Evolutionary conservation across 257 asterid genomes (phyloP), one percentile per base, ranked within the genome.

Genomic region (Nicotiana tabacum): DNA sequence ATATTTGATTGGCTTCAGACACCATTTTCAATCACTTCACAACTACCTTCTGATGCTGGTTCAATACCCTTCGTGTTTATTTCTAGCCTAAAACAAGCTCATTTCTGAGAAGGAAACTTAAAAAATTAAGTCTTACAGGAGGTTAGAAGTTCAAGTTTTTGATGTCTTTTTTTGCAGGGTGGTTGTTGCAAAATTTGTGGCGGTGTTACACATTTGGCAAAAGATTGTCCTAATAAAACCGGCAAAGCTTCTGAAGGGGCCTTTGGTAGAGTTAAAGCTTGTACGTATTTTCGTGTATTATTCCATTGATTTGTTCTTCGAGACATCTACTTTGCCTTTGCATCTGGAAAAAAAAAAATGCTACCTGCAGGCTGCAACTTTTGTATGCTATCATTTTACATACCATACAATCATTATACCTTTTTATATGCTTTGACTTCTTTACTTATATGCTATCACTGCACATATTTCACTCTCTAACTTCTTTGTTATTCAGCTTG

Each of bases 121-220:
- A 7, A 51, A 51, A 48, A 27, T 0, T 76, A 6, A 27, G 3
- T 51, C 7, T 27, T 35, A 15, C 64, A 0, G 29, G 43, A 51
- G 43, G 64, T 27, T 9, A 27, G 64, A 51, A 76, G 16, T 76
- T 24, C 8, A 51, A 27, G 43, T 51, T 76, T 65, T 51, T 27
- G 80, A 61, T 53, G 80, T 83, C 69, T 66, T 77, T 18, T 35
- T 74, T 78, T 83, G 81, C 82, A 94, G 99, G 99, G 99, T 68
- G 99, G 99, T 76, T 81, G 92, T 88, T 95, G 99, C 88, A 94
- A 95, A 87, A 86, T 94, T 82, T 96, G 99, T 86, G 94, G 95
- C 51, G 98, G 97, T 30, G 85, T 94, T 9, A 93, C 99, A n/a
- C 98, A 96, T 89, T 86, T 96, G 81, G 97, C 97, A 16, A 90